phyloP scores from a whole-genome alignment of 1,284 basidiomycete genomes.

The Cutaneotrichosporon cavernicola region DNA sequence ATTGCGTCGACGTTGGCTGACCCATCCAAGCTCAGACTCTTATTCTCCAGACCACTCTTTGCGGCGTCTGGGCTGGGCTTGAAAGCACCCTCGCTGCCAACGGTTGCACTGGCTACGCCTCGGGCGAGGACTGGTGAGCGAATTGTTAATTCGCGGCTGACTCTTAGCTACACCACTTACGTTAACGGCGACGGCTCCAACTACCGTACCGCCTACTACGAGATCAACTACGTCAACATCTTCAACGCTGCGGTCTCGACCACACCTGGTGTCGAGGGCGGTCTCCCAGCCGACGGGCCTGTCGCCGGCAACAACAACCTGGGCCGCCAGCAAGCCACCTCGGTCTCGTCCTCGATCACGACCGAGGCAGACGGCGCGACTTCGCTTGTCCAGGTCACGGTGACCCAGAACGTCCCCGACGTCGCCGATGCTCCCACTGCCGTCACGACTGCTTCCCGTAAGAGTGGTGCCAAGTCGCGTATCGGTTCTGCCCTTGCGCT shows the following conservation, averaged over 20 bases:
- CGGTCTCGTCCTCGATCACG: background rate
- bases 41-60: conserved; percentile 74
- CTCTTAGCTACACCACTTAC: conserved; percentile 62
- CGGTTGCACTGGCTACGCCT: conserved; percentile 54
- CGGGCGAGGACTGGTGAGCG: conserved; percentile 22
- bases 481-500: background rate
- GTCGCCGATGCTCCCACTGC: background rate
- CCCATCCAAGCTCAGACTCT: conserved; percentile 58
- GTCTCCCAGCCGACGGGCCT: conserved; percentile 18
- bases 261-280: conserved; percentile 3
- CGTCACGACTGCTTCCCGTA: background rate
- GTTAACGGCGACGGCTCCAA: conserved; percentile 61
- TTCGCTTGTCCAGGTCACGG: background rate
- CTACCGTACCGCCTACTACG: conserved; percentile 73
- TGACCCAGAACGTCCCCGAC: background rate
- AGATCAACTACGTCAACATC: conserved; percentile 62
- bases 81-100: conserved; percentile 62
- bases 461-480: background rate
- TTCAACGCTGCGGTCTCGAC: conserved; percentile 22
- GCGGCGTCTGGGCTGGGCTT: conserved; percentile 61
- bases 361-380: background rate
- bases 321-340: background rate
- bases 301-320: background rate
- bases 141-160: background rate
- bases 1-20: background rate